These are phyloP conservation scores for Pseudogymnoascus sp. DNA, from an alignment of 2,329 filamentous ascomycete genomes.

Conservation along the genomic window DNA sequence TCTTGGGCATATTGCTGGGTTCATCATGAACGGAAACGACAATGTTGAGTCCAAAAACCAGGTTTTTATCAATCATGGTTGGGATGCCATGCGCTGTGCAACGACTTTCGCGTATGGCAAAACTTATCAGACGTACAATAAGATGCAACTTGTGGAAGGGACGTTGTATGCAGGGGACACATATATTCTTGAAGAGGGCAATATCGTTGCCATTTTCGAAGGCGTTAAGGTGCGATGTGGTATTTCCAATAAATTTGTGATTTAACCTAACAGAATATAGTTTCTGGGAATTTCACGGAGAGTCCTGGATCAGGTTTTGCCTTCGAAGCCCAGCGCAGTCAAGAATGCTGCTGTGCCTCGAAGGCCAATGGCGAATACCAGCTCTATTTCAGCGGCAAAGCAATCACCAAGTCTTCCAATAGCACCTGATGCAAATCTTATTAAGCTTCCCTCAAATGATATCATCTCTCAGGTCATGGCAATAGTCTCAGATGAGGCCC, in stretches of 20 bases:
- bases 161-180: slow-evolving; percentile 47
- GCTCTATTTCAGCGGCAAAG: neutral
- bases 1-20: slow-evolving; percentile 50
- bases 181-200: slow-evolving; percentile 41
- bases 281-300: neutral
- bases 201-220: slow-evolving; percentile 22
- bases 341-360: neutral
- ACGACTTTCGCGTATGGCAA: slow-evolving; percentile 39
- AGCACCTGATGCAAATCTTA: neutral
- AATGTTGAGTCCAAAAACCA: slow-evolving; percentile 46
- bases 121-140: slow-evolving; percentile 48
- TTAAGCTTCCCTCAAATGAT: neutral
- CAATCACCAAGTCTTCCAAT: neutral
- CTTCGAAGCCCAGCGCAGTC: neutral
- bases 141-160: slow-evolving; percentile 41
- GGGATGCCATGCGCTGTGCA: slow-evolving; percentile 45
- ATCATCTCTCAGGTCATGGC: neutral
- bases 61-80: slow-evolving; percentile 53
- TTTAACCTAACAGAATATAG: neutral
- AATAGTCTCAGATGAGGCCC: slow-evolving; percentile 29
- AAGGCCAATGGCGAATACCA: neutral
- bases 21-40: slow-evolving; percentile 52
- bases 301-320: neutral
- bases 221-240: slow-evolving; percentile 24
- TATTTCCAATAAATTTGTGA: neutral